Conservation (phyloP, 257 asterid genomes). For the Forsythia suspensa region DNA sequence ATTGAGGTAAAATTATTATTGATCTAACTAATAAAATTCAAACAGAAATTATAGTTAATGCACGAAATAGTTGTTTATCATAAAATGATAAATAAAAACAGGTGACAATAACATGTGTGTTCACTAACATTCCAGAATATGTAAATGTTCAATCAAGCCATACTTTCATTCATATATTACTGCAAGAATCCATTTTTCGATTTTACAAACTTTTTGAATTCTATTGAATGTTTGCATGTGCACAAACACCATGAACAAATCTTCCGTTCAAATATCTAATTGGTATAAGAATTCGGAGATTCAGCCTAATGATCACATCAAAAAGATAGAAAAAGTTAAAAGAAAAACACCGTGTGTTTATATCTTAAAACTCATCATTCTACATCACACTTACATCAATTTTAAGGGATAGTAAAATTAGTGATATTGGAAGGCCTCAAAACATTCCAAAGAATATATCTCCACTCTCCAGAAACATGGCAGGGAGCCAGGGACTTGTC, state of each 20-base stretch:
- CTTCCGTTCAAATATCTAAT: not conserved
- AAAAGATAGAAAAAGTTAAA: not conserved
- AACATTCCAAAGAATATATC: slow-evolving; percentile 18
- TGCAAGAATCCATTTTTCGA: not conserved
- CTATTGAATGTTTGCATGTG: not conserved
- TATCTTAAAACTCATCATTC: slow-evolving; percentile 28
- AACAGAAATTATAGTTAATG: not conserved
- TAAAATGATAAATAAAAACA: not conserved
- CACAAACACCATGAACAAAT: not conserved
- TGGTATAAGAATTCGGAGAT: slow-evolving; percentile 9
- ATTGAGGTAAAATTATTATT: not conserved
- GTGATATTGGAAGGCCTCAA: slow-evolving; percentile 26
- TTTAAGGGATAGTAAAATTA: slow-evolving; percentile 26
- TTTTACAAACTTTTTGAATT: not conserved
- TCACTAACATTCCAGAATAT: not conserved
- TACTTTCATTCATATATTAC: not conserved
- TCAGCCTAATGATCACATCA: slow-evolving; percentile 22
- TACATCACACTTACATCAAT: slow-evolving; percentile 21
- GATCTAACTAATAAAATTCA: too few species aligned
- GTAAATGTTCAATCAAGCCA: not conserved
- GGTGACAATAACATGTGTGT: not conserved
- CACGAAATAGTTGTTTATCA: not conserved
- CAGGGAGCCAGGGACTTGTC: not conserved
- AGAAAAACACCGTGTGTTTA: not conserved
- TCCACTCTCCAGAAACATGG: not conserved